Evolutionary conservation across 345 rosid genomes (phyloP), one percentile per base, ranked within the genome.

Genomic region (Hibiscus trionum): DNA sequence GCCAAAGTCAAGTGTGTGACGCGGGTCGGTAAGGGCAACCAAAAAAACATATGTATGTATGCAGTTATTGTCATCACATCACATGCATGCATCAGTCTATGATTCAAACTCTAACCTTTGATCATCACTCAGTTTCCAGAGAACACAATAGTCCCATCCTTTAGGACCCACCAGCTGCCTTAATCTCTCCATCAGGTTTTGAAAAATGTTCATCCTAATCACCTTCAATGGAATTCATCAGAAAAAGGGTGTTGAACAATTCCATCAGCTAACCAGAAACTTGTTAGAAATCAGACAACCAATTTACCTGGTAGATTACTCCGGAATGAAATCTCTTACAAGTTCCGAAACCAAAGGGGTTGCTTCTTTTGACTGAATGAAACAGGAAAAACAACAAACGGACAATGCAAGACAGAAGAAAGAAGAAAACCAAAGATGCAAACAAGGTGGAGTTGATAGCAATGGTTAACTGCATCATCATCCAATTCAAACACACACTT

Each of bases 91-190:
- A 21, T 6, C 21, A 26, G 57, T 14, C 24, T 46, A 66, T 26
- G 52, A 21, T 10, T 19, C 5, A 9, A 24, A 67, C 14, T 60
- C 19, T n/a, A 68, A 91, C 98, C 96, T 93, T 83, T 90, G 98
- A 78, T 93, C 90, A 55, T 90, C 93, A 66, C 86, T 85, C 69
- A 90, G 59, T 79, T 82, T 88, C 98, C 98, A 93, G 66, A 87
- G 82, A 77, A 88, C 86, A 71, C 96, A 90, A 78, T 88, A 90
- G 70, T 91, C 94, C 97, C 97, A 91, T 29, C 87, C 88, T 29
- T 80, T 81, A 9, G 79, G 75, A 56, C 94, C 95, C 64, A 91
- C 94, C 2, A 91, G 81, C 17, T 85, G 86, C 66, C 96, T 87
- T 11, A 91, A 73, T 79, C 85, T 87, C 71, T 87, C 97, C 90